These are phyloP conservation scores for Ceratonia siliqua DNA, from an alignment of 306 rosid species.

Conservation along the genomic window DNA sequence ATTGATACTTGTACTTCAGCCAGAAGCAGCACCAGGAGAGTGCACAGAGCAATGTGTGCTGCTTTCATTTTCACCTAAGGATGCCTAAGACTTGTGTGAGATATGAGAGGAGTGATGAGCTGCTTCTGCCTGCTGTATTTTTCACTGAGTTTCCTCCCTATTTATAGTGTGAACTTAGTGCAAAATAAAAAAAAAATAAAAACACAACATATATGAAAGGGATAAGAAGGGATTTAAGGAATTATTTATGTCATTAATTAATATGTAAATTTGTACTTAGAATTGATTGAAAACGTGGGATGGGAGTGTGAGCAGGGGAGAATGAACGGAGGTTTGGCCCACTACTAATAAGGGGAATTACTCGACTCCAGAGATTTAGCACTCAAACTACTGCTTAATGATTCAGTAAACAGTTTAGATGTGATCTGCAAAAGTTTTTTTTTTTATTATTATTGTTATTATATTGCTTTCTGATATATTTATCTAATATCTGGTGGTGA, in stretches of 20 bases:
- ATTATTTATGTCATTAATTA: not conserved
- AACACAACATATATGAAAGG: not conserved
- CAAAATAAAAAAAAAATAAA: not conserved
- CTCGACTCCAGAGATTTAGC: slow-evolving; percentile 23
- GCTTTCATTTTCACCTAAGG: slow-evolving; percentile 65
- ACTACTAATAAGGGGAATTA: slow-evolving; percentile 14
- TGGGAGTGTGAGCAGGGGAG: slow-evolving; percentile 20
- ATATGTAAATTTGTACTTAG: not conserved
- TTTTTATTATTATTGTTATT: not conserved
- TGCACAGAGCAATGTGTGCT: slow-evolving; percentile 54
- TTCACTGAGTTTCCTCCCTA: slow-evolving; percentile 46
- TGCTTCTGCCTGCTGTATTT: slow-evolving; percentile 38
- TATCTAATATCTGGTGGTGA: not conserved
- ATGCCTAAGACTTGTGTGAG: slow-evolving; percentile 1
- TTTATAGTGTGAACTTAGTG: slow-evolving; percentile 57
- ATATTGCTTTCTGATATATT: not conserved
- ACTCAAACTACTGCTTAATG: slow-evolving; percentile 24
- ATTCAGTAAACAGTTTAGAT: slow-evolving; percentile 15
- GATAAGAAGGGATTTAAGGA: not conserved
- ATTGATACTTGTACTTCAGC: slow-evolving; percentile 49
- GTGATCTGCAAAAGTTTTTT: not conserved
- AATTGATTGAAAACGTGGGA: slow-evolving; percentile 6
- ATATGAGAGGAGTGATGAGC: slow-evolving; percentile 18
- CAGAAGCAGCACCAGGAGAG: slow-evolving; percentile 52
- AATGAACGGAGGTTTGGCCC: slow-evolving; percentile 26